Evolutionary conservation across 495 filamentous ascomycete genomes (phyloP).

Genomic region (Sphaerosporella brunnea): DNA sequence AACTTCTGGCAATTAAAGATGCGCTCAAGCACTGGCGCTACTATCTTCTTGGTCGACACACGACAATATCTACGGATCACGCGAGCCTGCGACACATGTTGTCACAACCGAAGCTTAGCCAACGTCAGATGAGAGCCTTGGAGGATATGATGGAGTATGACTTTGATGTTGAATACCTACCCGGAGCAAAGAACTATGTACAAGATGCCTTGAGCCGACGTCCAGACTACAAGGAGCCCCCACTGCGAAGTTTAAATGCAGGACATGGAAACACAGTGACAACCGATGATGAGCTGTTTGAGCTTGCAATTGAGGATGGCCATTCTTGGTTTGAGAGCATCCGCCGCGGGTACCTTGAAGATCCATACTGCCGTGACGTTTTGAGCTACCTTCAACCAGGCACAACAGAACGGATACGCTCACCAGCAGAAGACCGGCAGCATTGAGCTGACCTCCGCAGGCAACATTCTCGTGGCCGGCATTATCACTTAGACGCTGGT

Average conservation of each 20-base stretch:
- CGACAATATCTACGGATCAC: not conserved
- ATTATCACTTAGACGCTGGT: not conserved
- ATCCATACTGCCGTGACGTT: not conserved
- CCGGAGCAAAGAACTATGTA: not conserved
- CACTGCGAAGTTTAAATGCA: not conserved
- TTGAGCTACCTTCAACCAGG: too few species aligned
- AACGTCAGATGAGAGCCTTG: not conserved
- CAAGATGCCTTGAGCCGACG: not conserved
- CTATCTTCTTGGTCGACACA: not conserved
- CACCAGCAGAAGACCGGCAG: too few species aligned
- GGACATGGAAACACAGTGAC: not conserved
- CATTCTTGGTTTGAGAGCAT: not conserved
- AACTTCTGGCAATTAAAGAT: constrained; percentile 2
- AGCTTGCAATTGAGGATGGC: not conserved
- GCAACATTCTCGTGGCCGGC: not conserved
- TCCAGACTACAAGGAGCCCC: not conserved
- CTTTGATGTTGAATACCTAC: not conserved
- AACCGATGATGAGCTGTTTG: not conserved
- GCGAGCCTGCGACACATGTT: not conserved
- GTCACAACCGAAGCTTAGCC: not conserved
- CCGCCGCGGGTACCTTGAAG: not conserved
- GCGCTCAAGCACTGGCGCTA: not conserved
- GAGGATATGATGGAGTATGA: not conserved
- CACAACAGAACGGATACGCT: not conserved
- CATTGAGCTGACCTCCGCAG: too few species aligned